Conservation (phyloP, 2,329 filamentous ascomycete genomes). For the Orbilia oligospora region DNA sequence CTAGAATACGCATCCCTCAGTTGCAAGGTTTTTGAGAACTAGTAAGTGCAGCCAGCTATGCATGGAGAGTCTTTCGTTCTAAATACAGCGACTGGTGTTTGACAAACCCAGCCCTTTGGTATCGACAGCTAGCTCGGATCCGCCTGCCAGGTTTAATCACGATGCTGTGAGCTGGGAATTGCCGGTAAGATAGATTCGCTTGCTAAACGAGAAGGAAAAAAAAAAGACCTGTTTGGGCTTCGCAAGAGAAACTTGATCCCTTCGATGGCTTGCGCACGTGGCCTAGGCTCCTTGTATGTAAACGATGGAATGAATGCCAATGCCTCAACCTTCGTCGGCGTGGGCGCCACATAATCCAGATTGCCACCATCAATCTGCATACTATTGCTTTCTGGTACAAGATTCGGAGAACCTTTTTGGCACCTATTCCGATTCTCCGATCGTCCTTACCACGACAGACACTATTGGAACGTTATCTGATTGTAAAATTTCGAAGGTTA, state of each 20-base stretch:
- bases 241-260: background rate
- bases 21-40: background rate
- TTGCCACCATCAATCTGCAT: slow-evolving; percentile 1
- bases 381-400: background rate
- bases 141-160: slow-evolving; percentile 3
- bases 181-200: background rate
- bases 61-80: background rate
- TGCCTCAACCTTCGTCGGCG: background rate
- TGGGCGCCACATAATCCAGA: slow-evolving; percentile 3
- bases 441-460: background rate
- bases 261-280: background rate
- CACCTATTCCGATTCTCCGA: background rate
- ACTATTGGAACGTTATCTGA: background rate
- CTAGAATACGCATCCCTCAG: background rate
- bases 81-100: background rate
- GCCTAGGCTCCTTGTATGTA: too few species aligned
- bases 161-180: slow-evolving; percentile 9
- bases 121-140: slow-evolving; percentile 21
- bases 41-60: background rate
- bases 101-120: slow-evolving; percentile 6
- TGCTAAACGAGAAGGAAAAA: background rate
- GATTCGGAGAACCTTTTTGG: background rate
- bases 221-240: background rate
- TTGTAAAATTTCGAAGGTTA: background rate
- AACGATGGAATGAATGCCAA: background rate